Percentiles rank a stretch among this genome's conserved stretches.
Conservation (phyloP, 352 stramenopile genomes). For the Nothophytophthora sp. region DNA sequence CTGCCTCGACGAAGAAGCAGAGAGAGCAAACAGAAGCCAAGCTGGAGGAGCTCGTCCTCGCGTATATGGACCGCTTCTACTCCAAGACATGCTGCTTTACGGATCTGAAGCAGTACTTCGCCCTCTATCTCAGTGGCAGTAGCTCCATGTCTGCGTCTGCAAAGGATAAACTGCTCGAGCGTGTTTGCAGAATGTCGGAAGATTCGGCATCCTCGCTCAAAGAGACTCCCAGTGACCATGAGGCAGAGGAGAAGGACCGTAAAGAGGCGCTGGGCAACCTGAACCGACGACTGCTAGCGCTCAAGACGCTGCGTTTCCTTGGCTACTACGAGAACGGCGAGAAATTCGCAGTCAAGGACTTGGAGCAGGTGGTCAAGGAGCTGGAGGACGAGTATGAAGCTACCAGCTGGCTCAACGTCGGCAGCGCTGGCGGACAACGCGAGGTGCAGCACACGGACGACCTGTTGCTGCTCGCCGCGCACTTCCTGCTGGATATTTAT, state of each 20-base stretch:
- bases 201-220: slow-evolving; percentile 19
- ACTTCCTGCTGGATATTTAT: slow-evolving; percentile 74
- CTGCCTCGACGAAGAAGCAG: slow-evolving; percentile 11
- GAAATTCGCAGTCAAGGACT: slow-evolving; percentile 24
- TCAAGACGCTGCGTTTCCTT: slow-evolving; percentile 79
- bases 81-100: slow-evolving; percentile 87
- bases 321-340: slow-evolving; percentile 36
- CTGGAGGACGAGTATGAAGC: slow-evolving; percentile 72
- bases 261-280: slow-evolving; percentile 52
- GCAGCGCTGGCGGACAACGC: slow-evolving; percentile 68
- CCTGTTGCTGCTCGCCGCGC: slow-evolving; percentile 68
- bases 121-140: slow-evolving; percentile 38
- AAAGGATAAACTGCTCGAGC: slow-evolving; percentile 37
- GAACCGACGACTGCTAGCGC: slow-evolving; percentile 55
- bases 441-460: slow-evolving; percentile 88
- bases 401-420: slow-evolving; percentile 73
- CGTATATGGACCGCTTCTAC: slow-evolving; percentile 71
- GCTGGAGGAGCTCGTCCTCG: slow-evolving; percentile 49
- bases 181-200: slow-evolving; percentile 38
- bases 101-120: slow-evolving; percentile 81
- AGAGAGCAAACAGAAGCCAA: slow-evolving; percentile 37
- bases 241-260: slow-evolving; percentile 25
- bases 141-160: slow-evolving; percentile 30
- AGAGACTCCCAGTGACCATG: slow-evolving; percentile 13
- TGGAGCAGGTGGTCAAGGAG: slow-evolving; percentile 42